Conservation (phyloP, 2,329 filamentous ascomycete genomes). For the Knoxdaviesia capensis region DNA sequence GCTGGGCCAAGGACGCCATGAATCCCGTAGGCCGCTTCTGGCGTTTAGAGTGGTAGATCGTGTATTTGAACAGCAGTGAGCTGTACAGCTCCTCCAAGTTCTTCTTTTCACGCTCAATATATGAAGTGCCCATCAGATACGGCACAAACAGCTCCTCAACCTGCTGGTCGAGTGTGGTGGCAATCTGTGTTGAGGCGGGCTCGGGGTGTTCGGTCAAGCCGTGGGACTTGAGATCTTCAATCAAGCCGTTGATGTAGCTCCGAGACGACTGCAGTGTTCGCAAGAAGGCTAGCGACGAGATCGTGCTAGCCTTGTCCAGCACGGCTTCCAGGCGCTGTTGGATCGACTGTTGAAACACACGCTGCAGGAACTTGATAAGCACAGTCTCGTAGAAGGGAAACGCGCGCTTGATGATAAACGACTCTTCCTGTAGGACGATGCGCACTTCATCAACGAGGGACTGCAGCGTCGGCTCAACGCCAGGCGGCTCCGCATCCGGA, state of each 20-base stretch:
- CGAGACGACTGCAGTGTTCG: conserved; percentile 79
- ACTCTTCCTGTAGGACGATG: conserved; percentile 92
- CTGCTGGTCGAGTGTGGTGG: conserved; percentile 53
- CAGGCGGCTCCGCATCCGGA: conserved; percentile 77
- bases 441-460: conserved; percentile 86
- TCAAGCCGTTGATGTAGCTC: conserved; percentile 67
- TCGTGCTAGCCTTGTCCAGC: conserved; percentile 76
- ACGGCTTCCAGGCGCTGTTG: conserved; percentile 93
- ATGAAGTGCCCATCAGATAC: conserved; percentile 47
- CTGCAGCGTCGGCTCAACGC: conserved; percentile 80
- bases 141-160: conserved; percentile 61
- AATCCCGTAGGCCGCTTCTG: conserved; percentile 84
- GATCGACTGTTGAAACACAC: conserved; percentile 94
- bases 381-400: conserved; percentile 96
- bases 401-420: conserved; percentile 85
- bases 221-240: conserved; percentile 87
- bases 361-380: conserved; percentile 76
- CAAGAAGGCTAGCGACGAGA: conserved; percentile 82
- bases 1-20: conserved; percentile 77
- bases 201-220: conserved; percentile 92
- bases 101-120: conserved; percentile 48
- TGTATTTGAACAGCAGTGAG: conserved; percentile 88
- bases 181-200: conserved; percentile 67
- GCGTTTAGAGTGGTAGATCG: conserved; percentile 73
- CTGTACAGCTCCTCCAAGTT: conserved; percentile 68